phyloP scores from a whole-genome alignment of 176 grass and related monocot genomes.

The Chloris gayana region DNA sequence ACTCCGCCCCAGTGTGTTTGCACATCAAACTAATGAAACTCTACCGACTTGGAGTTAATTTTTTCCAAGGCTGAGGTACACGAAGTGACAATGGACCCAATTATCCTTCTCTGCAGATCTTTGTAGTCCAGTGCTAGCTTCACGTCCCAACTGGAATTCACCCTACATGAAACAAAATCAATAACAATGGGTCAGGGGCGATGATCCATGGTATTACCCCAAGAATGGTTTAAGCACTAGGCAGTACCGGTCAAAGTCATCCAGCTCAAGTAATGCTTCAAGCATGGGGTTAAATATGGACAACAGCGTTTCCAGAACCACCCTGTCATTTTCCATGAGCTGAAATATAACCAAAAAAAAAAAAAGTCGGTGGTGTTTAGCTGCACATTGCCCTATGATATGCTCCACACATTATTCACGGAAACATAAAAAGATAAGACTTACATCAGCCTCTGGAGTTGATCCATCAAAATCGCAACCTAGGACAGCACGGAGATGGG shows the following conservation, averaged over 20 bases:
- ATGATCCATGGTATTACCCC: not conserved
- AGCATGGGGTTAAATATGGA: slow-evolving; percentile 91
- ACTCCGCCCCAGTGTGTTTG: not conserved
- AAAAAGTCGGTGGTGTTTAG: not conserved
- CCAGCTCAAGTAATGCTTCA: slow-evolving; percentile 54
- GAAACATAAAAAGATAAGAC: not conserved
- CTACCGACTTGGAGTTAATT: slow-evolving; percentile 35
- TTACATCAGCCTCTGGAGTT: slow-evolving; percentile 52
- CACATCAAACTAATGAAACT: slow-evolving; percentile 6
- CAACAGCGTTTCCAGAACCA: slow-evolving; percentile 66
- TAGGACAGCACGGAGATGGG: slow-evolving; percentile 70
- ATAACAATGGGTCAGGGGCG: not conserved
- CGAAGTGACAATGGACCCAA: slow-evolving; percentile 65
- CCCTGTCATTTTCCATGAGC: slow-evolving; percentile 66
- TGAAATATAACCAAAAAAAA: slow-evolving; percentile 19
- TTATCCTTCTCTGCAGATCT: slow-evolving; percentile 68
- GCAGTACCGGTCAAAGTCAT: slow-evolving; percentile 48
- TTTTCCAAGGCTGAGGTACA: slow-evolving; percentile 58
- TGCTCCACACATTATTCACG: slow-evolving; percentile 5
- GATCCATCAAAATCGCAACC: slow-evolving; percentile 43
- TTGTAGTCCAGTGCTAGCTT: slow-evolving; percentile 72
- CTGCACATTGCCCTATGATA: not conserved
- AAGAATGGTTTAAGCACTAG: not conserved
- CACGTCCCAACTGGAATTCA: slow-evolving; percentile 62
- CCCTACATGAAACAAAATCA: slow-evolving; percentile 47